Percentiles rank a stretch among this genome's conserved stretches.
phyloP scores from a whole-genome alignment of 2,329 filamentous ascomycete genomes.

The Colletotrichum nymphaeae region DNA sequence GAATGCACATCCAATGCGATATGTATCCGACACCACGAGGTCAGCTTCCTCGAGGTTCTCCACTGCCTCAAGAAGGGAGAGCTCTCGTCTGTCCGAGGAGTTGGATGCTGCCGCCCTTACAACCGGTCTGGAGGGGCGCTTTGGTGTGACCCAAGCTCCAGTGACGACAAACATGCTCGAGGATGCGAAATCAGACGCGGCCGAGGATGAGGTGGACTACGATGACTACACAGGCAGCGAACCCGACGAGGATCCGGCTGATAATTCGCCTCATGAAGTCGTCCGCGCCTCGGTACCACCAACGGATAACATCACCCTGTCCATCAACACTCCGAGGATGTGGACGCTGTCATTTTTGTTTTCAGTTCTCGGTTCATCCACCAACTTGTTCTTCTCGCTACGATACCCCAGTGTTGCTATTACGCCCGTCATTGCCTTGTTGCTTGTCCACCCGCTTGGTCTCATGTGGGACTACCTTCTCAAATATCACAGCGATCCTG shows the following conservation, averaged over 20 bases:
- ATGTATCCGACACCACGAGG: slow-evolving; percentile 47
- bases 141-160: slow-evolving; percentile 61
- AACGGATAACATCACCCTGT: slow-evolving; percentile 80
- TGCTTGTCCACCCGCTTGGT: slow-evolving; percentile 87
- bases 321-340: slow-evolving; percentile 90
- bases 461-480: slow-evolving; percentile 81
- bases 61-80: slow-evolving; percentile 44
- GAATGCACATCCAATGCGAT: slow-evolving; percentile 46
- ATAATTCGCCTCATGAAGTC: slow-evolving; percentile 82
- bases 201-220: slow-evolving; percentile 39
- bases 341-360: slow-evolving; percentile 85
- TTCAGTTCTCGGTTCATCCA: slow-evolving; percentile 83
- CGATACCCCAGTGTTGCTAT: slow-evolving; percentile 92
- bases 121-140: slow-evolving; percentile 64
- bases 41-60: slow-evolving; percentile 45
- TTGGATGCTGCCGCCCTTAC: slow-evolving; percentile 63
- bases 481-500: slow-evolving; percentile 55
- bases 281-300: slow-evolving; percentile 84
- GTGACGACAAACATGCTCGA: slow-evolving; percentile 58
- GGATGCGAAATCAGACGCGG: slow-evolving; percentile 43
- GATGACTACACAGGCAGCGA: slow-evolving; percentile 48
- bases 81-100: slow-evolving; percentile 58
- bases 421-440: slow-evolving; percentile 86
- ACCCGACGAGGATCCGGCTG: slow-evolving; percentile 63
- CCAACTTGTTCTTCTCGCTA: slow-evolving; percentile 89